Conservation (phyloP, 2,329 filamentous ascomycete species). For the Lasiodiplodia gonubiensis region DNA sequence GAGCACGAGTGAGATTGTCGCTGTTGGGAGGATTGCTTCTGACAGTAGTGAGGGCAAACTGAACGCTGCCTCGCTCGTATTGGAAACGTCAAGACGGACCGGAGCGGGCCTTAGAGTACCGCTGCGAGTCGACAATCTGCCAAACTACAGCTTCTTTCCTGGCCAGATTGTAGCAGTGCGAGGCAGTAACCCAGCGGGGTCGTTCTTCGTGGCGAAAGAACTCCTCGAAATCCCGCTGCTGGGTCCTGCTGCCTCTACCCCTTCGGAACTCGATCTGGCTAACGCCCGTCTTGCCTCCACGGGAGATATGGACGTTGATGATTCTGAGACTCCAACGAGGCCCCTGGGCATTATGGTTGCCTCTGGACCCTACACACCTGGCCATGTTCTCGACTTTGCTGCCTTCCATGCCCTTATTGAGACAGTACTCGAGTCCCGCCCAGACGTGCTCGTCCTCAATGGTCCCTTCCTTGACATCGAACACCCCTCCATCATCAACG, state of each 20-base stretch:
- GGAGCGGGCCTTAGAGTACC: constrained; percentile 84
- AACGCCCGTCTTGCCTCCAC: constrained; percentile 71
- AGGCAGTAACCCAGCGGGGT: constrained; percentile 85
- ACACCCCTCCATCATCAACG: constrained; percentile 79
- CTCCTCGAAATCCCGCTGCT: constrained; percentile 77
- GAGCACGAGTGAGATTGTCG: constrained; percentile 84
- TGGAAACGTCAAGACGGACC: constrained; percentile 84
- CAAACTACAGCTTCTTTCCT: constrained; percentile 83
- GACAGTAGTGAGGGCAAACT: constrained; percentile 86
- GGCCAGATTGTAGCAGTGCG: constrained; percentile 89
- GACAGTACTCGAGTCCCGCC: constrained; percentile 74
- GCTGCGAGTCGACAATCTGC: constrained; percentile 73
- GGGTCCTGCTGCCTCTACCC: constrained; percentile 73
- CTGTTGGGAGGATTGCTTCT: constrained; percentile 88
- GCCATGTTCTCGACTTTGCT: constrained; percentile 90
- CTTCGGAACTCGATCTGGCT: constrained; percentile 68
- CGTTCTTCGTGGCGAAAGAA: constrained; percentile 80
- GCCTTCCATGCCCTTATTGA: constrained; percentile 81
- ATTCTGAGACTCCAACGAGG: constrained; percentile 54
- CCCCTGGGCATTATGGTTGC: constrained; percentile 80
- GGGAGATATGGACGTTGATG: constrained; percentile 35
- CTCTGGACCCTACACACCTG: constrained; percentile 87
- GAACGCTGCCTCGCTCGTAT: constrained; percentile 81
- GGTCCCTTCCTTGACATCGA: constrained; percentile 93
- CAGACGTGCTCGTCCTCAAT: constrained; percentile 78